Percentiles rank a stretch among this genome's conserved stretches.
Evolutionary conservation across 2,329 filamentous ascomycete species (phyloP).

Genomic region (Cercospora sojina): DNA sequence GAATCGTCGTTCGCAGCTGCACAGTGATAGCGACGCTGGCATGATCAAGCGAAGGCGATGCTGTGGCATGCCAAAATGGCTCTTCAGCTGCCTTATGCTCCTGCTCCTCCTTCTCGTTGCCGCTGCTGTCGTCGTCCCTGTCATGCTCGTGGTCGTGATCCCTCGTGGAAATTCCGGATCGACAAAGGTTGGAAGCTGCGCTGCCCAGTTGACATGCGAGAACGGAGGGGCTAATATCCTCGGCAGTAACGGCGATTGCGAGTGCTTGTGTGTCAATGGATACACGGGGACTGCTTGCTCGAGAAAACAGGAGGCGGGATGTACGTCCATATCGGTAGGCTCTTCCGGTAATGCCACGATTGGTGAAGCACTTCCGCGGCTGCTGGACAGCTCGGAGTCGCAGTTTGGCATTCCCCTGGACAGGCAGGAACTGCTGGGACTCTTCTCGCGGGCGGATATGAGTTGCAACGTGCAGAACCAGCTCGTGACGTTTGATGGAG

Average conservation of each 20-base stretch:
- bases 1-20: slow-evolving; percentile 28
- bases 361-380: slow-evolving; percentile 72
- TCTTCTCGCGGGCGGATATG: slow-evolving; percentile 72
- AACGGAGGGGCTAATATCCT: slow-evolving; percentile 80
- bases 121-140: slow-evolving; percentile 78
- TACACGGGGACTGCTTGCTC: slow-evolving; percentile 69
- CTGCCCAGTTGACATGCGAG: slow-evolving; percentile 62
- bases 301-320: slow-evolving; percentile 52
- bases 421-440: slow-evolving; percentile 65
- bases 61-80: slow-evolving; percentile 81
- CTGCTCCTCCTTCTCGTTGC: slow-evolving; percentile 70
- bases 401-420: slow-evolving; percentile 78
- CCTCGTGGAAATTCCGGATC: slow-evolving; percentile 44
- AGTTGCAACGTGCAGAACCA: slow-evolving; percentile 85
- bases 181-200: slow-evolving; percentile 54
- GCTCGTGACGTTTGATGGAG: slow-evolving; percentile 76
- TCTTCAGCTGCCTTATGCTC: slow-evolving; percentile 66
- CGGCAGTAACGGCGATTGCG: slow-evolving; percentile 61
- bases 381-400: slow-evolving; percentile 63
- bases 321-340: slow-evolving; percentile 53
- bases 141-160: slow-evolving; percentile 61
- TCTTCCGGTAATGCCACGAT: slow-evolving; percentile 69
- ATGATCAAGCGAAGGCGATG: slow-evolving; percentile 56
- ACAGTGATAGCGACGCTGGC: slow-evolving; percentile 34
- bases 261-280: slow-evolving; percentile 84